Percentiles rank a stretch among this genome's conserved stretches.
Evolutionary conservation across 108 stramenopile genomes (phyloP).

Genomic region (Skeletonema grethae): DNA sequence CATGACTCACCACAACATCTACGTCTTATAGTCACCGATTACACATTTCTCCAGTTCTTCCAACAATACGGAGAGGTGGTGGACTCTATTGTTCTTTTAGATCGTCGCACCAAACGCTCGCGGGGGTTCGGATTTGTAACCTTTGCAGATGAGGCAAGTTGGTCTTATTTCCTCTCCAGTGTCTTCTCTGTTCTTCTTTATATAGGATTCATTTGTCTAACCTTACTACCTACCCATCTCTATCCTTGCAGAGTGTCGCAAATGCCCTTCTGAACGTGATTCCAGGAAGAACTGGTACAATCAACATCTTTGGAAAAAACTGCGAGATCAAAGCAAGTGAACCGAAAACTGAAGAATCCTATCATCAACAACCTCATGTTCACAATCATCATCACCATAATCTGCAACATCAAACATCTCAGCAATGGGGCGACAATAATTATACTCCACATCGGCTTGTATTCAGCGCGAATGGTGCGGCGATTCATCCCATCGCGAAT

Average conservation of each 20-base stretch:
- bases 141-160: conserved; percentile 63
- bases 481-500: conserved; percentile 11
- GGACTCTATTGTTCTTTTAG: conserved; percentile 80
- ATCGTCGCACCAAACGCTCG: conserved; percentile 73
- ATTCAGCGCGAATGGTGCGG: conserved; percentile 7
- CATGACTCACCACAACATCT: too few species aligned
- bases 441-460: conserved; percentile 15
- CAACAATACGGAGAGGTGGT: conserved; percentile 72
- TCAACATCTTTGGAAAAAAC: conserved; percentile 66
- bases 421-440: conserved; percentile 2
- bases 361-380: not conserved
- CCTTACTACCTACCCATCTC: not conserved
- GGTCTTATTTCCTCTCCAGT: not conserved
- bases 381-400: not conserved
- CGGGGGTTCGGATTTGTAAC: conserved; percentile 96
- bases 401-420: not conserved
- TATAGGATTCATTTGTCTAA: too few species aligned
- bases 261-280: conserved; percentile 37
- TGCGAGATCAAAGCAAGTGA: conserved; percentile 74
- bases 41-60: conserved; percentile 67
- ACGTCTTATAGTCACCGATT: conserved; percentile 53
- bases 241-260: conserved; percentile 32
- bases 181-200: not conserved
- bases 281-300: conserved; percentile 43
- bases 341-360: conserved; percentile 49